Percentiles rank a stretch among this genome's conserved stretches.
Conservation (phyloP, 2,329 filamentous ascomycete genomes). For the Colletotrichum viniferum region DNA sequence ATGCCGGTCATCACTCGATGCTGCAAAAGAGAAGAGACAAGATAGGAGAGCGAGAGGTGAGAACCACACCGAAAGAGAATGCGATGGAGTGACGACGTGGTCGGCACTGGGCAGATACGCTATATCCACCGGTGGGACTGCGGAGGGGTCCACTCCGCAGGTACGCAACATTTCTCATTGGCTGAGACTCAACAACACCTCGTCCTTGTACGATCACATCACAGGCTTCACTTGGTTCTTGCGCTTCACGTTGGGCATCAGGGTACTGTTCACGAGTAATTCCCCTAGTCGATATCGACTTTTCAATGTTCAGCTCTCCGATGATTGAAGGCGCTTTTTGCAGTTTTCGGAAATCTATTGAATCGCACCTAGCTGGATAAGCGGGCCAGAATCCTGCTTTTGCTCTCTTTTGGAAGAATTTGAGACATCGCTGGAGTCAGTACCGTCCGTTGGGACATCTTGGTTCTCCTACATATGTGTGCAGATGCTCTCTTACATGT, state of each 20-base stretch:
- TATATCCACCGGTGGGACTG: neutral
- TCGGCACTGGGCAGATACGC: neutral
- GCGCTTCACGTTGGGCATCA: neutral
- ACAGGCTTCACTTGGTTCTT: neutral
- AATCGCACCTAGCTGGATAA: neutral
- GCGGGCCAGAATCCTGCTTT: neutral
- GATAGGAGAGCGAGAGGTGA: neutral
- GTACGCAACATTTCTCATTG: neutral
- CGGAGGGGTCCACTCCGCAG: slow-evolving; percentile 8
- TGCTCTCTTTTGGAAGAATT: neutral
- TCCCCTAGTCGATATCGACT: neutral
- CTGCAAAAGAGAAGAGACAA: neutral
- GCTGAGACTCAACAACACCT: neutral
- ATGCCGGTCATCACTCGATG: neutral
- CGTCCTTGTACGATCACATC: neutral
- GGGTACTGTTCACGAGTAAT: neutral
- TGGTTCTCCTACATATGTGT: neutral
- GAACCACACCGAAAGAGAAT: neutral
- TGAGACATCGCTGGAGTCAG: neutral
- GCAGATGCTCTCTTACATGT: neutral
- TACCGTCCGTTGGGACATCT: neutral
- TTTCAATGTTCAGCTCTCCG: neutral
- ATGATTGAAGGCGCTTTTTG: neutral
- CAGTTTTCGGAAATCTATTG: neutral
- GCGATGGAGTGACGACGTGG: neutral